Percentiles rank a stretch among this genome's conserved stretches.
Evolutionary conservation across 371 early-diverging fungal species (phyloP).

Genomic region (Actinomortierella ambigua): DNA sequence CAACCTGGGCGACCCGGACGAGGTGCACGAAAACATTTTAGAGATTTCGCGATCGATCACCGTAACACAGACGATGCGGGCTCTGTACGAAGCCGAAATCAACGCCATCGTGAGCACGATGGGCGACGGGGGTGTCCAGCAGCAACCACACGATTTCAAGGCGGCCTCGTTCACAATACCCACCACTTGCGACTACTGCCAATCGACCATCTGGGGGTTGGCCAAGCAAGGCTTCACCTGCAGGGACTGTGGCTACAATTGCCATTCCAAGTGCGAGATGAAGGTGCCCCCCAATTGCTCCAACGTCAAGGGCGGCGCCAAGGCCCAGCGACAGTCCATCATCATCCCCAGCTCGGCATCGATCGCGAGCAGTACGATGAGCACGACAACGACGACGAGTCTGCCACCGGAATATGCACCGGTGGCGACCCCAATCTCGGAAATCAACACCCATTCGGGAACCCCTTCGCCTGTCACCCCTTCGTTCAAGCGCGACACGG

Average conservation of each 20-base stretch:
- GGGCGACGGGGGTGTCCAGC: constrained; percentile 59
- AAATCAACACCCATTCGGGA: constrained; percentile 4
- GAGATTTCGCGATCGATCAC: constrained; percentile 56
- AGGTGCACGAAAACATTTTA: constrained; percentile 52
- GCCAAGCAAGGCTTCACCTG: constrained; percentile 81
- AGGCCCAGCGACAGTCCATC: constrained; percentile 54
- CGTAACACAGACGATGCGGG: constrained; percentile 55
- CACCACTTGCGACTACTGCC: constrained; percentile 81
- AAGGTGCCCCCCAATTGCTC: constrained; percentile 82
- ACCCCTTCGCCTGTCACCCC: constrained; percentile 5
- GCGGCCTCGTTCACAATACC: constrained; percentile 79
- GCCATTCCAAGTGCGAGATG: constrained; percentile 87
- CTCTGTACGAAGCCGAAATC: constrained; percentile 58
- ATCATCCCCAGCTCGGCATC: constrained; percentile 24
- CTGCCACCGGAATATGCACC: constrained; percentile 17
- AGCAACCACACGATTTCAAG: constrained; percentile 73
- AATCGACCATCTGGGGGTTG: constrained; percentile 76
- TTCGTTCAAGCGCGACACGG: constrained; percentile 4
- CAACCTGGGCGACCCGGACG: constrained; percentile 49
- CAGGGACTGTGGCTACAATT: constrained; percentile 82
- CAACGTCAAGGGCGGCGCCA: constrained; percentile 60
- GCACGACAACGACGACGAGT: constrained; percentile 17
- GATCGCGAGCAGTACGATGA: constrained; percentile 18
- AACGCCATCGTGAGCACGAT: constrained; percentile 61
- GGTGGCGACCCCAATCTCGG: constrained; percentile 34